Evolutionary conservation across 2,329 filamentous ascomycete species (phyloP).

Genomic region (Metarhizium anisopliae): DNA sequence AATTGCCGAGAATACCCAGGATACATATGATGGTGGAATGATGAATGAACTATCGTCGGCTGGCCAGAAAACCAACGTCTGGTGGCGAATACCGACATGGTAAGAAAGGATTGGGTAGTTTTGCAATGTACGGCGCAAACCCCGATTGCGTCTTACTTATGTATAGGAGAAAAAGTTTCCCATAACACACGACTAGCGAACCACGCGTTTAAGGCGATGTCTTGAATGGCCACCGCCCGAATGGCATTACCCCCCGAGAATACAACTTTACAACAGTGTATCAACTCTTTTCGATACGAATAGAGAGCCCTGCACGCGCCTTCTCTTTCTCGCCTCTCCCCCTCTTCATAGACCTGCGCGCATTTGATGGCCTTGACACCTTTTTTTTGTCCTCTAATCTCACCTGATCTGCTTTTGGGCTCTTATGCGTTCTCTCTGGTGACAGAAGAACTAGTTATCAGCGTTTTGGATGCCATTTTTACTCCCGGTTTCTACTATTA

Average conservation of each 20-base stretch:
- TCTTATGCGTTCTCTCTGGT: neutral
- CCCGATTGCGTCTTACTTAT: neutral
- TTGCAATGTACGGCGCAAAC: constrained; percentile 1
- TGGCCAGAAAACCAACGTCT: neutral
- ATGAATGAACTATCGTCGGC: neutral
- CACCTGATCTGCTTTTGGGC: neutral
- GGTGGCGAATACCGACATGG: neutral
- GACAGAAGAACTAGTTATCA: neutral
- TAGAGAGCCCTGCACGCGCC: too few species aligned
- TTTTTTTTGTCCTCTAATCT: neutral
- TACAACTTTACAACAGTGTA: too few species aligned
- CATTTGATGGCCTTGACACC: neutral
- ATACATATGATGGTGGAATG: neutral
- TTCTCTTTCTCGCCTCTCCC: too few species aligned
- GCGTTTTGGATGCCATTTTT: neutral
- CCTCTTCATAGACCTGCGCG: neutral
- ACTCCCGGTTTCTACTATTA: neutral
- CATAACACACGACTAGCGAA: neutral
- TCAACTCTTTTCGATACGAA: too few species aligned
- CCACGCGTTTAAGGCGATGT: neutral
- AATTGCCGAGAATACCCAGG: neutral
- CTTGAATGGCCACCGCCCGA: neutral
- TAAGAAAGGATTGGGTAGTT: neutral
- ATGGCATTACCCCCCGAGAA: neutral
- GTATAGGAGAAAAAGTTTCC: neutral